Conservation (phyloP, 176 grass and related monocot species). For the Puccinellia tenuiflora region DNA sequence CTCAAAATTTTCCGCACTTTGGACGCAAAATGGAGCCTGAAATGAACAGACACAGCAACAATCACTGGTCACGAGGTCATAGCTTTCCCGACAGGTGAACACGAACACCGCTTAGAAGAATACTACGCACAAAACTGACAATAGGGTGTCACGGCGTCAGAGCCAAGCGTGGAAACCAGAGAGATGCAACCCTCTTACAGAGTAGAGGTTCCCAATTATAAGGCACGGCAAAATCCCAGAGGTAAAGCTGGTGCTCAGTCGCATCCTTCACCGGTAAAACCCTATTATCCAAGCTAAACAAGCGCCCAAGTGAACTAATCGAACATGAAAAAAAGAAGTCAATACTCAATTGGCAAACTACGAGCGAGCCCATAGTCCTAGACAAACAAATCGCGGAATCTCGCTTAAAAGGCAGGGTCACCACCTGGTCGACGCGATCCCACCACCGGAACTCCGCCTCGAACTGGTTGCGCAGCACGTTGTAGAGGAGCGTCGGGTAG, state of each 20-base stretch:
- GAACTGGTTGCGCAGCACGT: slow-evolving; percentile 81
- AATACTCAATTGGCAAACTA: not conserved
- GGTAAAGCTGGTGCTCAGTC: not conserved
- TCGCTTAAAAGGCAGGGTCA: not conserved
- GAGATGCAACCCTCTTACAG: not conserved
- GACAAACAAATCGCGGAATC: slow-evolving; percentile 2
- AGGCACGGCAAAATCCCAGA: not conserved
- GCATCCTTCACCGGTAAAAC: not conserved
- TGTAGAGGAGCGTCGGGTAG: slow-evolving; percentile 91
- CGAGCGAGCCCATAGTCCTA: not conserved
- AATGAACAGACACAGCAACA: not conserved
- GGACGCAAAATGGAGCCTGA: not conserved
- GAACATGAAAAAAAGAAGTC: not conserved
- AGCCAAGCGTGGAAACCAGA: not conserved
- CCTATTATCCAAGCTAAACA: not conserved
- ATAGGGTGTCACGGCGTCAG: not conserved
- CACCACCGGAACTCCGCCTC: slow-evolving; percentile 88
- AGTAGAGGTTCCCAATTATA: not conserved
- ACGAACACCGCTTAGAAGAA: not conserved
- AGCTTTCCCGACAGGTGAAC: not conserved
- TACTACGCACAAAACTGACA: not conserved
- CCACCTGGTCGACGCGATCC: slow-evolving; percentile 85
- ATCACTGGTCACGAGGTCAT: not conserved
- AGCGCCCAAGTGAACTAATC: not conserved
- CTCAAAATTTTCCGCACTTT: not conserved